Evolutionary conservation across 1,284 basidiomycete species (phyloP), one percentile per base, ranked within the genome.

Genomic region (Sphaerobolus stellatus): DNA sequence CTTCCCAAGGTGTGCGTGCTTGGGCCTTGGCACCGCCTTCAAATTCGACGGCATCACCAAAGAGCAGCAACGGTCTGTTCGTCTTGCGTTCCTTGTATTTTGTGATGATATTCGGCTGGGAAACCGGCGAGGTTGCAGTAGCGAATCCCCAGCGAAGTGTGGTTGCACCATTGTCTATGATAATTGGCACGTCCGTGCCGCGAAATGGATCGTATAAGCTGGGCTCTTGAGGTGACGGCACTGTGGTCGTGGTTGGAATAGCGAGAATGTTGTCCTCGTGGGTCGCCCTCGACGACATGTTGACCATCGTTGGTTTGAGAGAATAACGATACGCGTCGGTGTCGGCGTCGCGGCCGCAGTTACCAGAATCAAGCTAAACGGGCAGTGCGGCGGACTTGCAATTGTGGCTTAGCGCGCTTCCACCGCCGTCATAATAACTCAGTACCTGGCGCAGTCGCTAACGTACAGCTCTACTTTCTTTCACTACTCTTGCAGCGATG

Each of bases 141-240:
- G 74, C 73, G 70, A 93, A 99, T n/a, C 95, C 96, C 64, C 92
- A 98, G 41, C 94, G 85, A 54, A 98, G 76, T 54, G 79, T 85
- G 33, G 87, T 90, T 5, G 93, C 86, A 56, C 95, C 96, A 69
- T 97, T 95, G 79, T 98, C 95, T 62, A 98, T 94, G 64, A 96
- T 82, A 60, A 98, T 84, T 0, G 92, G 87, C 0, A 78, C 82
- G 28, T 68, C 64, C 24, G 72, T 69, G 13, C 64, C 70, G 30
- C 80, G 78, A 63, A 67, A 62, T 31, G 60, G 24, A 14, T 52
- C 57, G 31, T 58, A 58, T 18, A 43, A 56, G 27, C 4, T 30
- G 16, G 54, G 27, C 29, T 44, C 18, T 22, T 24, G 8, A 20
- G 28, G 18, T 8, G 33, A 18, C 5, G 45, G 36, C 11, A 16